These are phyloP conservation scores for Buddleja alternifolia DNA, from an alignment of 257 asterid genomes.

Conservation along the genomic window DNA sequence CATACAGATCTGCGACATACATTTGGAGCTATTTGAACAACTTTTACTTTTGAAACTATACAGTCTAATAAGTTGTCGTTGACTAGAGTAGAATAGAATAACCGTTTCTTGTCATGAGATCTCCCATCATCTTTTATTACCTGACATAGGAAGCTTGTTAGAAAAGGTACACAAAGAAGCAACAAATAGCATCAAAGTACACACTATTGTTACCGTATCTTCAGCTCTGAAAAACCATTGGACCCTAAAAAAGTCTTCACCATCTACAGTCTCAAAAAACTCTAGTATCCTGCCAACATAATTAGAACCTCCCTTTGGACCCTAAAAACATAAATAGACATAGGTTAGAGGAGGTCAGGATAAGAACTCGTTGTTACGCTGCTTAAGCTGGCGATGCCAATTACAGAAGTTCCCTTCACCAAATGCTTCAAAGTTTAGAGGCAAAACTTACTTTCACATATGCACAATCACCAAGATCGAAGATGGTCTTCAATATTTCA, in stretches of 20 bases:
- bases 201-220: constrained; percentile 47
- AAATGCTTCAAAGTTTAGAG: background rate
- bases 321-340: constrained; percentile 35
- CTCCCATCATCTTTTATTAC: constrained; percentile 45
- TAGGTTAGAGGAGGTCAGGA: constrained; percentile 20
- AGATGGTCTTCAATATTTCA: constrained; percentile 36
- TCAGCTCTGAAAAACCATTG: constrained; percentile 58
- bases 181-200: background rate
- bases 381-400: background rate
- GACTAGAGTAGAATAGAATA: constrained; percentile 51
- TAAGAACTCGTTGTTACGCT: constrained; percentile 26
- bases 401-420: background rate
- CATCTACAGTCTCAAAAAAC: constrained; percentile 47
- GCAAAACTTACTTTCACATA: constrained; percentile 44
- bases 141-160: constrained; percentile 33
- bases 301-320: constrained; percentile 45
- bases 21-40: constrained; percentile 44
- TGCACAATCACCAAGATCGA: constrained; percentile 55
- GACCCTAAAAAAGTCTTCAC: constrained; percentile 50
- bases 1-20: constrained; percentile 36
- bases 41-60: constrained; percentile 51
- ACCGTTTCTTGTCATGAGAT: constrained; percentile 51
- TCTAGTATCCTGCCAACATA: constrained; percentile 54
- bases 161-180: constrained; percentile 6
- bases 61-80: constrained; percentile 55